Conservation (phyloP, 2,329 filamentous ascomycete genomes). For the Aspergillus nomiae region DNA sequence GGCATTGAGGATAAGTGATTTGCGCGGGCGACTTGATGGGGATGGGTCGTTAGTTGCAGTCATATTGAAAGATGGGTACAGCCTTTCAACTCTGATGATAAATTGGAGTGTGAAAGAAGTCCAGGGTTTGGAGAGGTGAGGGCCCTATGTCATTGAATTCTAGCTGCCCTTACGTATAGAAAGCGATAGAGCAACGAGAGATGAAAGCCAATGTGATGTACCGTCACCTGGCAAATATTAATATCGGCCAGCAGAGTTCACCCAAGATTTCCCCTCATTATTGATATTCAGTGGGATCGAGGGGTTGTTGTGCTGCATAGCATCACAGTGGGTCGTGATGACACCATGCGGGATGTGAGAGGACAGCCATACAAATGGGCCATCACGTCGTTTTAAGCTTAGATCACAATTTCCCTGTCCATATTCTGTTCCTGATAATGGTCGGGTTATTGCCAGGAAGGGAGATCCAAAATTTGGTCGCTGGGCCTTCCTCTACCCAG, state of each 20-base stretch:
- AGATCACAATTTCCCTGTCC: background rate
- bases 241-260: background rate
- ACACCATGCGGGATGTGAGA: constrained; percentile 28
- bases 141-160: background rate
- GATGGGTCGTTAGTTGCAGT: background rate
- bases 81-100: accelerated
- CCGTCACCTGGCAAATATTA: background rate
- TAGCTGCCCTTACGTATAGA: accelerated
- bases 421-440: too few species aligned
- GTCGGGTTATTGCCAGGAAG: background rate
- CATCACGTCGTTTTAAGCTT: background rate
- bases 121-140: accelerated
- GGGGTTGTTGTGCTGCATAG: constrained; percentile 12
- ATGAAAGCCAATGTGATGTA: too few species aligned
- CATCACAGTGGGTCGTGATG: constrained; percentile 41
- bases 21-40: constrained; percentile 28
- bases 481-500: background rate
- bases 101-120: background rate
- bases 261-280: constrained; percentile 15
- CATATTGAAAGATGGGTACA: background rate
- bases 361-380: background rate
- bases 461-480: background rate
- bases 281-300: background rate
- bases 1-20: constrained; percentile 54
- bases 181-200: background rate